These are phyloP conservation scores for Pyrus hybrid DNA, from an alignment of 331 rosid genomes.

Conservation along the genomic window DNA sequence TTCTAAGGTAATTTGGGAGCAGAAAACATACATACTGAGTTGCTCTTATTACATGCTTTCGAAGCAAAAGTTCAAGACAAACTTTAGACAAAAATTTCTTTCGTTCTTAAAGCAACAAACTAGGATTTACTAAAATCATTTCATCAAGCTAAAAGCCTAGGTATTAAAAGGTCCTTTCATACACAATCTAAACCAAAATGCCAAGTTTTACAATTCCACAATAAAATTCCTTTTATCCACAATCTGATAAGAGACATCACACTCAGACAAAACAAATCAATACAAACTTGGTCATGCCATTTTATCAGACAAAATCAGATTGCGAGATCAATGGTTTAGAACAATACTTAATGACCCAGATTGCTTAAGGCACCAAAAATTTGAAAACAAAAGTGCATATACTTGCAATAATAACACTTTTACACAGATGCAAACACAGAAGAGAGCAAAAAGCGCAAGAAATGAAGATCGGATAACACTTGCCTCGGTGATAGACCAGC, in stretches of 20 bases:
- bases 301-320: neutral
- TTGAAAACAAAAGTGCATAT: neutral
- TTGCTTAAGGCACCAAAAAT: neutral
- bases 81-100: too few relatives aligned
- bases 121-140: neutral
- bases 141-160: neutral
- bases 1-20: neutral
- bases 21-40: neutral
- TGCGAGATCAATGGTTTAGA: neutral
- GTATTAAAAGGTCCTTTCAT: neutral
- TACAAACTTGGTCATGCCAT: neutral
- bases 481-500: conserved; percentile 88
- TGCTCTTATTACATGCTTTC: neutral
- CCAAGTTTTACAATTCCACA: neutral
- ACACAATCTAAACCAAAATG: neutral
- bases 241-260: neutral
- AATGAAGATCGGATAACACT: conserved; percentile 23
- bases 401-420: neutral
- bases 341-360: neutral
- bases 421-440: conserved; percentile 1
- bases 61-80: neutral
- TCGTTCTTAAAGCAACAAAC: neutral
- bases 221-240: neutral
- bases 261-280: neutral
- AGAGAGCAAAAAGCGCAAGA: neutral